Evolutionary conservation across 192 early-diverging fungal species (phyloP), one percentile per base, ranked within the genome.

Genomic region (Backusella tarrabulga): DNA sequence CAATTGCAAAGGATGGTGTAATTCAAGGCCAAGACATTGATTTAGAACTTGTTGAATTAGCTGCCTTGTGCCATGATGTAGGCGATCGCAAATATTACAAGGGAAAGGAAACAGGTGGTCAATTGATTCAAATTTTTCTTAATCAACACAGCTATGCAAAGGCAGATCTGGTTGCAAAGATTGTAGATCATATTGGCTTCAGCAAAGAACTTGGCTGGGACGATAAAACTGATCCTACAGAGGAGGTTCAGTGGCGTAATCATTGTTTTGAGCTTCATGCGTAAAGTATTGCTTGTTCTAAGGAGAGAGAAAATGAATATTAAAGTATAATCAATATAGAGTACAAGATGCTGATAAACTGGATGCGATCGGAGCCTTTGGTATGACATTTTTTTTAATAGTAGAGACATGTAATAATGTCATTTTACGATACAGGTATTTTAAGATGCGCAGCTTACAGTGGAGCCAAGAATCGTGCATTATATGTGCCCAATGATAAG

Each of bases 351-450:
- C 92, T 3, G 92, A 93, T 72, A 89, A 91, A 36, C 72, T 93
- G 69, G 92, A 93, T 76, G 90, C 92, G 5, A 91, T 93, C 63
- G 92, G 92, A 4, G 92, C 92, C 8, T 93, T 93, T 86, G 92
- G 86, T 87, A 79, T 74, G 46, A 1, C 46, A n/a, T 44, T 5
- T 14, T 44, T 50, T 50, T 50, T 50, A 17, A 50, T n/a, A 50
- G 19, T 21, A 66, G 23, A 40, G 38, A 69, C 6, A 21, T 1
- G 19, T 38, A 36, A 8, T 36, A n/a, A 67, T 29, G 4, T 6
- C 32, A 19, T 11, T 32, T 56, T 29, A 52, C 52, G 41, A 41
- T 46, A 38, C 34, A 74, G 86, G 91, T 14, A 85, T 93, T n/a
- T 83, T 91, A 44, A 81, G 92, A 12, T 93, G 92, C 69, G 90